Evolutionary conservation across 805 yeast species (phyloP).

Genomic region (Maudiozyma barnettii): DNA sequence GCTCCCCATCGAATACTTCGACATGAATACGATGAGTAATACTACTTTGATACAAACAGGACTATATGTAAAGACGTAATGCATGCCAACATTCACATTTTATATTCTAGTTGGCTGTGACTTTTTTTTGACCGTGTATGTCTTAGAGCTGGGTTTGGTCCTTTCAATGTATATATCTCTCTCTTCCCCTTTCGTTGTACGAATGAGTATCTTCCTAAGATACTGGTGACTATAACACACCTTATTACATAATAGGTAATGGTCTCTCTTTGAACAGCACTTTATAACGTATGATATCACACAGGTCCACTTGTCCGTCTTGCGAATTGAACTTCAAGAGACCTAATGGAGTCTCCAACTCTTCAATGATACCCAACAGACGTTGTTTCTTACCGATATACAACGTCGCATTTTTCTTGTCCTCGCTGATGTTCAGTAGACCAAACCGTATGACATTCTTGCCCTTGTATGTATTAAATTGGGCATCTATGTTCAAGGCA

Average conservation of each 20-base stretch:
- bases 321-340: slow-evolving; percentile 37
- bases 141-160: no score
- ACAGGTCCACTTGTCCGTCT: slow-evolving; percentile 36
- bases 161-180: no score
- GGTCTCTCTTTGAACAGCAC: slow-evolving; percentile 61
- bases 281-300: slow-evolving; percentile 52
- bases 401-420: slow-evolving; percentile 39
- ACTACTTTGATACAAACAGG: no score
- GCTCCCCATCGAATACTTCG: no score
- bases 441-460: slow-evolving; percentile 21
- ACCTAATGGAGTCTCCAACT: slow-evolving; percentile 57
- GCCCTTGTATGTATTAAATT: slow-evolving; percentile 13
- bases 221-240: neutral
- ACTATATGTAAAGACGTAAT: no score
- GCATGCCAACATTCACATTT: no score
- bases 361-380: slow-evolving; percentile 49
- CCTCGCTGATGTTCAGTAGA: slow-evolving; percentile 14
- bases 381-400: slow-evolving; percentile 64
- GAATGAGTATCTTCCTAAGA: no score
- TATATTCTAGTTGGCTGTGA: no score
- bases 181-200: no score
- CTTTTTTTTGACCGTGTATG: no score
- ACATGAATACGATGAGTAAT: no score
- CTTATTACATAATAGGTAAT: slow-evolving; percentile 60
- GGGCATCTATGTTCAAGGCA: slow-evolving; percentile 11